Evolutionary conservation across 2,329 filamentous ascomycete genomes (phyloP), one percentile per base, ranked within the genome.

Genomic region (Cladosporium cucumerinum): DNA sequence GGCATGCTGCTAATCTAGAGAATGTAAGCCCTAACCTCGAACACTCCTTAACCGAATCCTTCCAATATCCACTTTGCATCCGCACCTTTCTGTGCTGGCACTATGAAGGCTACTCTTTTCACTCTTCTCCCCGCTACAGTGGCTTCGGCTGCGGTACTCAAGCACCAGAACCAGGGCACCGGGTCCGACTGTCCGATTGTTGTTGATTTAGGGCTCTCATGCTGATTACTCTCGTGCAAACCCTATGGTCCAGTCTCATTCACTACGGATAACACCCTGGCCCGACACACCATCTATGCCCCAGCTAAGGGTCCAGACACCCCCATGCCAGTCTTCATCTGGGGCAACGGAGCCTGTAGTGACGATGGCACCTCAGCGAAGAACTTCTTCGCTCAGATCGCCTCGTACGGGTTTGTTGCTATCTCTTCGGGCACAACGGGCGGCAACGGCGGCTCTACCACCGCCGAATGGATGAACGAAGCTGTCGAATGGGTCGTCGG

Each of bases 291-390:
- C 7, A 64, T 64, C 52, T 64, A 65, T 30, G 61, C 55, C 34
- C 61, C 61, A 12, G 34, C 46, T n/a, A 21, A 71, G 69, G 48
- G 49, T 72, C 16, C 60, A 72, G 28, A 73, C 25, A 39, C 23
- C 5, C 69, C 68, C 34, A 64, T 71, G 18, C 72, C 71, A 23
- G 70, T 72, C 1, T 48, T 73, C 5, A 61, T 70, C 28, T 73
- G 72, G 72, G 70, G 70, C 30, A 72, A 73, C 62, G 71, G 72
- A 23, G 71, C 64, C 43, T 72, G 71, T 66, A 64, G 61, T 28
- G 64, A 66, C 28, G 66, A 72, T 16, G 72, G 67, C 8, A 66
- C 63, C 12, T 57, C 59, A 6, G 65, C 68, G 51, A 52, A 30
- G 5, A 60, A 67, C 14, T 62, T 73, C 32, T 66, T 73, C 16